Conservation (phyloP, 1,139 yeast genomes). For the Petasospora rhodanensis region DNA sequence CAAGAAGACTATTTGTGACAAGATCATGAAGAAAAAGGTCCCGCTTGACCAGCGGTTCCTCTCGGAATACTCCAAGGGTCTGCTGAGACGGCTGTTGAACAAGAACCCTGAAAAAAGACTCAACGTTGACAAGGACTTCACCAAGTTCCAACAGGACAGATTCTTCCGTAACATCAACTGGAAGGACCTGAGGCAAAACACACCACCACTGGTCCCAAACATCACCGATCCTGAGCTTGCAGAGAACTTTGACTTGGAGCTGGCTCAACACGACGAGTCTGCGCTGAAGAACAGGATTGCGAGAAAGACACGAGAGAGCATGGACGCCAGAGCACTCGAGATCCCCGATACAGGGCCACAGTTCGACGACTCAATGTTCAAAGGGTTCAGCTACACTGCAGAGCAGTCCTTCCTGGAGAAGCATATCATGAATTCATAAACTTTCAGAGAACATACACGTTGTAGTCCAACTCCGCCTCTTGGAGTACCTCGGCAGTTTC, state of each 20-base stretch:
- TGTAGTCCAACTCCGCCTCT: constrained; percentile 25
- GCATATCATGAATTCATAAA: constrained; percentile 6
- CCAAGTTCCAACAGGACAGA: constrained; percentile 65
- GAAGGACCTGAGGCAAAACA: constrained; percentile 42
- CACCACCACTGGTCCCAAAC: constrained; percentile 70
- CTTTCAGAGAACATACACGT: constrained; percentile 22
- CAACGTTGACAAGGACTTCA: constrained; percentile 64
- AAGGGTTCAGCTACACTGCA: constrained; percentile 25
- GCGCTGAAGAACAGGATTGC: constrained; percentile 2
- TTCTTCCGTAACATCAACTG: constrained; percentile 80
- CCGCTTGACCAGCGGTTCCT: constrained; percentile 67
- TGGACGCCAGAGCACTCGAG: constrained; percentile 3
- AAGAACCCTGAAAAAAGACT: constrained; percentile 72
- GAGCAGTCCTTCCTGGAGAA: constrained; percentile 14
- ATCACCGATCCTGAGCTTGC: constrained; percentile 81
- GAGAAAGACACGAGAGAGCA: background rate
- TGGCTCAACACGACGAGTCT: constrained; percentile 44
- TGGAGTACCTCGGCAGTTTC: constrained; percentile 51
- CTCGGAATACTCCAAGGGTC: constrained; percentile 43
- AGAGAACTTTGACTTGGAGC: constrained; percentile 83
- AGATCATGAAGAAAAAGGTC: constrained; percentile 65
- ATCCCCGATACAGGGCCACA: background rate
- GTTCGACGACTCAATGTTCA: constrained; percentile 14
- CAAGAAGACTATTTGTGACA: constrained; percentile 70
- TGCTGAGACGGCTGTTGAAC: constrained; percentile 72